Conservation (phyloP, 2,329 filamentous ascomycete genomes). For the Didymella keratinophila region DNA sequence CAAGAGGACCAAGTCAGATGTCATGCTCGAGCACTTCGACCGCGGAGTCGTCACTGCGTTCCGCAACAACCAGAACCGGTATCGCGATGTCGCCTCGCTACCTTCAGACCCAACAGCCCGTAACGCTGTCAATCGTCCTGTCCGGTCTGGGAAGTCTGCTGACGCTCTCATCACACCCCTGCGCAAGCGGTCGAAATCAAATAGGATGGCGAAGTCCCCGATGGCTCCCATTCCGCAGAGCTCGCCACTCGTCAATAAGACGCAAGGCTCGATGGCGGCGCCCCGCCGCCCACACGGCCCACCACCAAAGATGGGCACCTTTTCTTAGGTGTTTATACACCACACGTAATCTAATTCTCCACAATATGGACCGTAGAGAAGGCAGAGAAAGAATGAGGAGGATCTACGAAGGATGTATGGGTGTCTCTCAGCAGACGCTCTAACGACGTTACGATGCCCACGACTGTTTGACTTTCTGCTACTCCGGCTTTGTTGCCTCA, state of each 20-base stretch:
- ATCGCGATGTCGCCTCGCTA: conserved; percentile 49
- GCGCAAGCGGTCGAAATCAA: conserved; percentile 46
- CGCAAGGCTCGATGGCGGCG: conserved; percentile 39
- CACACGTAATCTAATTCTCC: conserved; percentile 13
- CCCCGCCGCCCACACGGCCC: conserved; percentile 36
- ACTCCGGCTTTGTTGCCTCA: conserved; percentile 35
- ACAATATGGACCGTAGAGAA: conserved; percentile 10
- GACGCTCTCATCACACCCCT: conserved; percentile 51
- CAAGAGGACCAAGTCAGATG: conserved; percentile 44
- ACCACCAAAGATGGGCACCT: conserved; percentile 47
- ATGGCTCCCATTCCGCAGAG: conserved; percentile 30
- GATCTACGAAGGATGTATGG: conserved; percentile 28
- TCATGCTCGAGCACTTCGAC: conserved; percentile 52
- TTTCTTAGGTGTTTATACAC: conserved; percentile 33
- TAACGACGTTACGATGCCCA: conserved; percentile 49
- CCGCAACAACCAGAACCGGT: conserved; percentile 51
- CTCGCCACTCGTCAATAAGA: conserved; percentile 43
- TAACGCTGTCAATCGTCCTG: conserved; percentile 46
- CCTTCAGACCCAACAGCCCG: conserved; percentile 48
- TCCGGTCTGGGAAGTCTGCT: conserved; percentile 50
- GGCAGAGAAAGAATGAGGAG: conserved; percentile 23
- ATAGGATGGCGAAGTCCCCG: conserved; percentile 36
- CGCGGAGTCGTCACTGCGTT: conserved; percentile 60
- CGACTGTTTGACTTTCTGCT: conserved; percentile 38
- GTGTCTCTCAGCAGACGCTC: conserved; percentile 22